These are phyloP conservation scores for Verticillium klebahnii DNA, from an alignment of 2,329 filamentous ascomycete species.

Conservation along the genomic window DNA sequence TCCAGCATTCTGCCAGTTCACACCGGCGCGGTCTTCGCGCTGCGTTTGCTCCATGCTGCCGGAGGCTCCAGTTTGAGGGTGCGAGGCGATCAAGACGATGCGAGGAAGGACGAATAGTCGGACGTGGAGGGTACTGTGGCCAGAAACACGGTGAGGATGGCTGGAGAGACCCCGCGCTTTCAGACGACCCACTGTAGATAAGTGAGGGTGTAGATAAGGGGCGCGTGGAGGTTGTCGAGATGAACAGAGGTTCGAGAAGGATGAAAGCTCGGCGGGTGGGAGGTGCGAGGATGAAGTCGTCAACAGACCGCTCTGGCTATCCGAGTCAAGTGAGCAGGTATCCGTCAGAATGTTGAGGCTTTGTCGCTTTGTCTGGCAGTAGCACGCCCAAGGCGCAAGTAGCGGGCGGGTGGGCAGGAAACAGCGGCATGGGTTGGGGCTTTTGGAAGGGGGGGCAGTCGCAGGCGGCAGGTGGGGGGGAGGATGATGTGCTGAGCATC, in stretches of 20 bases:
- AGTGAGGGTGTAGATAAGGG: not conserved
- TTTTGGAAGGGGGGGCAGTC: not conserved
- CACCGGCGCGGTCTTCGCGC: slow-evolving; percentile 15
- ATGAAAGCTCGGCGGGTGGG: not conserved
- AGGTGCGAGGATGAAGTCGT: not conserved
- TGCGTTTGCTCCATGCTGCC: slow-evolving; percentile 10
- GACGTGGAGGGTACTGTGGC: not conserved
- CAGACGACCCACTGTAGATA: not conserved
- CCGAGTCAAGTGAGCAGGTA: not conserved
- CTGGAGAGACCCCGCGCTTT: not conserved
- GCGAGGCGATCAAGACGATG: not conserved
- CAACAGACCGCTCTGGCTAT: not conserved
- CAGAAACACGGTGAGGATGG: not conserved
- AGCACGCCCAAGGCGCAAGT: not conserved
- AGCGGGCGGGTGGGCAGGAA: not conserved
- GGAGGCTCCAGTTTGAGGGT: not conserved
- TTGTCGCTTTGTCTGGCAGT: not conserved
- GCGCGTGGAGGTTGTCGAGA: not conserved
- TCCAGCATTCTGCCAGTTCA: slow-evolving; percentile 18
- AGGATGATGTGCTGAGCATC: not conserved
- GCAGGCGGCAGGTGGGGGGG: not conserved
- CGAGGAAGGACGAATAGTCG: not conserved
- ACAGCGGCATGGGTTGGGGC: not conserved
- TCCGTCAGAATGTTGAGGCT: not conserved
- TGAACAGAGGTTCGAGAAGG: not conserved